A percentile compares a stretch with the other conserved stretches of the same genome.
These are phyloP conservation scores for Candida khao-thaluensis DNA, from an alignment of 805 yeast species.

Conservation along the genomic window DNA sequence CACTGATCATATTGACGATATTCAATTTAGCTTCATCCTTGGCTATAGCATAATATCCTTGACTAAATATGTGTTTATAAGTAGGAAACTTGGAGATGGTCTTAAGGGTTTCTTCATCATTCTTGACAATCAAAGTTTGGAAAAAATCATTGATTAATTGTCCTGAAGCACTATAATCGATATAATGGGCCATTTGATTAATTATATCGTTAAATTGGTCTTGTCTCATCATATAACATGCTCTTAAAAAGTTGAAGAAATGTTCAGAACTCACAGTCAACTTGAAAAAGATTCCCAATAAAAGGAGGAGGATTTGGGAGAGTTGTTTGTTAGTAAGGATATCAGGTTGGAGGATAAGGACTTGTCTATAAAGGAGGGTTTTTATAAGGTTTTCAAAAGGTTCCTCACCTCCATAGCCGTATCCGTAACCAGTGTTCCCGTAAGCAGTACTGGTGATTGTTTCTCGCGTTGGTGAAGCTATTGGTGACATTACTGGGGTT, in stretches of 20 bases:
- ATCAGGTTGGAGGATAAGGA: slow-evolving; percentile 28
- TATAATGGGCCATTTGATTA: slow-evolving; percentile 16
- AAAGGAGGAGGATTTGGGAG: slow-evolving; percentile 30
- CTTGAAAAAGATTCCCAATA: slow-evolving; percentile 30
- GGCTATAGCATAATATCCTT: slow-evolving; percentile 23
- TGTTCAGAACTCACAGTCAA: slow-evolving; percentile 19
- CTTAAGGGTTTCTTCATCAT: slow-evolving; percentile 37
- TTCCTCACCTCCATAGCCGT: too few species aligned
- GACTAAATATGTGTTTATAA: slow-evolving; percentile 25
- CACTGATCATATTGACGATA: slow-evolving; percentile 32
- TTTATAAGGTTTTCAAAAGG: slow-evolving; percentile 25
- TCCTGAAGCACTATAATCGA: slow-evolving; percentile 17
- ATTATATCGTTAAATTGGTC: slow-evolving; percentile 22
- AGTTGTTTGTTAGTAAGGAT: slow-evolving; percentile 33
- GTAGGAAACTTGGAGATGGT: slow-evolving; percentile 30
- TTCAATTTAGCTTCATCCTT: slow-evolving; percentile 20
- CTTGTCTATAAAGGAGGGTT: slow-evolving; percentile 33
- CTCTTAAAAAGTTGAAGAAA: slow-evolving; percentile 35
- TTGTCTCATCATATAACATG: slow-evolving; percentile 32
- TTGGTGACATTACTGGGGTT: too few species aligned
- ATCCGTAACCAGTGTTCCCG: too few species aligned
- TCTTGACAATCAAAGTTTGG: slow-evolving; percentile 26
- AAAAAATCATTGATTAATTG: slow-evolving; percentile 31
- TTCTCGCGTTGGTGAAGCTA: too few species aligned
- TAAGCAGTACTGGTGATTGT: too few species aligned